Evolutionary conservation across 78 protist species (phyloP), one percentile per base, ranked within the genome.

Genomic region (Dictyostelium brefeldianum): DNA sequence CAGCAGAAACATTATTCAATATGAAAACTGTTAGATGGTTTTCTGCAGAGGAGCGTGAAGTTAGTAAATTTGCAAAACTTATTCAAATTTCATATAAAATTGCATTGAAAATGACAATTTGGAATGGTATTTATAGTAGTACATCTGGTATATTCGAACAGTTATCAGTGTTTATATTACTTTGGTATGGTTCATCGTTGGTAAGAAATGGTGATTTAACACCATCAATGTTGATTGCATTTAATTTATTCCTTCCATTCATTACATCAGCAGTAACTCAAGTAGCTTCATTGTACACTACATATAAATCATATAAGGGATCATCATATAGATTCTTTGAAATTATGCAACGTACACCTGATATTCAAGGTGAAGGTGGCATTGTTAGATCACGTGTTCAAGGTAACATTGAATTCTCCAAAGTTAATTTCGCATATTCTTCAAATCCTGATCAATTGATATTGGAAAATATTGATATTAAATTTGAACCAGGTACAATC

Each of bases 181-280:
- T 97, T 11, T 96, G 96, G 96, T 97, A 90, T 74, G 98, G 98
- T 8, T 87, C 97, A 22, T 11, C 27, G 11, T 80, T 97, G n/a
- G 95, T 97, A 7, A 29, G 84, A 11, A 11, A 7, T 27, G 92
- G 94, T 64, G 83, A 78, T 22, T 29, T 91, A 47, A 79, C 89
- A 27, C 79, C 90, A 43, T 97, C 97, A 7, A 56, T 54, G 74
- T 79, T 97, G 36, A 81, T 92, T 31, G 64, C 97, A 1, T 95
- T 96, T 20, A 36, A 97, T n/a, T 54, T 97, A 54, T 96, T 95
- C 96, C 47, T 82, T 17, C 90, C 90, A 53, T 82, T 82, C 31
- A 82, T 82, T n/a, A 67, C 90, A 3, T 41, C 56, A 9, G 79
- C 90, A 20, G 74, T 82, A 4, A 82, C 90, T 27, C 18, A 29